These are phyloP conservation scores for Eucalyptus cloeziana DNA, from an alignment of 345 rosid species.

Conservation along the genomic window DNA sequence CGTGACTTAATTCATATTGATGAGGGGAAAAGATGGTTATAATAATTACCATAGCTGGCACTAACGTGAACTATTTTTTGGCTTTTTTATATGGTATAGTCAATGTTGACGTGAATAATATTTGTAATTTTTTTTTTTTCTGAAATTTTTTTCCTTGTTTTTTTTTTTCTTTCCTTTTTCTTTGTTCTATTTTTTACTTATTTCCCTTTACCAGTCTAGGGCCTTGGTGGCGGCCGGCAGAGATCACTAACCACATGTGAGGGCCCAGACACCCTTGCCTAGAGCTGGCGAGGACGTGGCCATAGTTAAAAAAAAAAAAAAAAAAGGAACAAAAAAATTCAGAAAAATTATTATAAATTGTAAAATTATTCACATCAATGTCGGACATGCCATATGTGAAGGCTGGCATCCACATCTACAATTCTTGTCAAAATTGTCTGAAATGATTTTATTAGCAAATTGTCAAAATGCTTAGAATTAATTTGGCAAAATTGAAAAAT, in stretches of 20 bases:
- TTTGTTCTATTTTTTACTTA: too few species aligned
- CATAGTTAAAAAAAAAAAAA: background rate
- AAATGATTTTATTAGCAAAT: too few species aligned
- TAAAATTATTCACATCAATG: background rate
- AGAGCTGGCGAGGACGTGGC: background rate
- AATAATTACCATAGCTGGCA: background rate
- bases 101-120: background rate
- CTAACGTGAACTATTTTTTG: too few species aligned
- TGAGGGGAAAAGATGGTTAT: background rate
- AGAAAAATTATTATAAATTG: too few species aligned
- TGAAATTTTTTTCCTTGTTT: too few species aligned
- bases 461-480: too few species aligned
- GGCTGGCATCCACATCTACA: background rate
- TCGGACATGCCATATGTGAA: background rate
- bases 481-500: too few species aligned
- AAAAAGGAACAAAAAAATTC: background rate
- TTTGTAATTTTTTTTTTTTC: too few species aligned
- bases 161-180: too few species aligned
- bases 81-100: too few species aligned
- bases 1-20: background rate
- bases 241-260: background rate
- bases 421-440: background rate
- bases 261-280: background rate
- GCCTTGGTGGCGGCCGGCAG: accelerated
- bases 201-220: background rate